phyloP scores from a whole-genome alignment of 148 eudicot species.

The Rhododendron vialii region DNA sequence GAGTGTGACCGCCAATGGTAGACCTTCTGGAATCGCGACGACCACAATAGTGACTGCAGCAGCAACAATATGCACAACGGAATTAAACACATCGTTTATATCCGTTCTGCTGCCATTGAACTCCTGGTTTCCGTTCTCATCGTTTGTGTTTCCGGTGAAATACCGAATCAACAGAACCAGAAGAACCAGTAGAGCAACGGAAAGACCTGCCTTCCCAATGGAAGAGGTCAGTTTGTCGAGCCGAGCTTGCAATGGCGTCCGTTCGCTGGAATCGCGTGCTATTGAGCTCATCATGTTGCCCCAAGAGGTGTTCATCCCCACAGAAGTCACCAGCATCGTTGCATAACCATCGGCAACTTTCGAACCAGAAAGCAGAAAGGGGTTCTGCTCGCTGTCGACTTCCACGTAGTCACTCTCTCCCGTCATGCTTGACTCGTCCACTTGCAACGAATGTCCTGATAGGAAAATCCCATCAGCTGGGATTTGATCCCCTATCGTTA shows the following conservation, averaged over 20 bases:
- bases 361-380: slow-evolving; percentile 75
- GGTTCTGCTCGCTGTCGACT: slow-evolving; percentile 40
- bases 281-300: slow-evolving; percentile 93
- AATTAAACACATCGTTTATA: slow-evolving; percentile 40
- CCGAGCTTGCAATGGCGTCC: slow-evolving; percentile 71
- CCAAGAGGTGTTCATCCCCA: slow-evolving; percentile 79
- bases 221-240: slow-evolving; percentile 68
- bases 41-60: slow-evolving; percentile 81
- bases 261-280: slow-evolving; percentile 41
- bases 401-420: slow-evolving; percentile 82
- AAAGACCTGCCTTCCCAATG: slow-evolving; percentile 67
- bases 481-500: slow-evolving; percentile 71
- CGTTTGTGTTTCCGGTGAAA: slow-evolving; percentile 73
- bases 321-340: slow-evolving; percentile 66
- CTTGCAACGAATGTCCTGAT: slow-evolving; percentile 54
- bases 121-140: slow-evolving; percentile 36
- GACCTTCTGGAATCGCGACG: slow-evolving; percentile 86
- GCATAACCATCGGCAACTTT: slow-evolving; percentile 77
- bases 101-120: slow-evolving; percentile 29
- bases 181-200: slow-evolving; percentile 73
- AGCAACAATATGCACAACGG: slow-evolving; percentile 50
- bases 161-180: slow-evolving; percentile 56
- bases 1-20: slow-evolving; percentile 83
- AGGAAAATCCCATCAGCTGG: slow-evolving; percentile 78
- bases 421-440: slow-evolving; percentile 89